Conservation (phyloP, 2,329 filamentous ascomycete species). For the Claviceps africana region DNA sequence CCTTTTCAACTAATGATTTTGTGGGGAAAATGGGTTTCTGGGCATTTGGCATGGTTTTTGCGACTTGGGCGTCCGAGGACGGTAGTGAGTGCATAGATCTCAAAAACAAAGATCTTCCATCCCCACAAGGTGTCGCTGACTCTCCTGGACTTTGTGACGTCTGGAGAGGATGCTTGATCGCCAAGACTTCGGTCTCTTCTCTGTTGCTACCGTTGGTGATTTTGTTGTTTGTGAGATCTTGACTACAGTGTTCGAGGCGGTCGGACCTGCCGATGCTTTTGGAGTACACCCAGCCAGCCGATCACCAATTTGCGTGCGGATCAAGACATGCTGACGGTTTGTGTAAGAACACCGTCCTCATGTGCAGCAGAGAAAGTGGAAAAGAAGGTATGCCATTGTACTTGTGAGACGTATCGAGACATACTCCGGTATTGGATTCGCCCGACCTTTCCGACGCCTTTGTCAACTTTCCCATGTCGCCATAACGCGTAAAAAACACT, state of each 20-base stretch:
- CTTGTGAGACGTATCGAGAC: neutral
- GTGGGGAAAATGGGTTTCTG: constrained; percentile 24
- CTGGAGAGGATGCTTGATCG: constrained; percentile 81
- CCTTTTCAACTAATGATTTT: constrained; percentile 9
- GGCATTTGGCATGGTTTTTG: constrained; percentile 29
- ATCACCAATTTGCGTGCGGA: neutral
- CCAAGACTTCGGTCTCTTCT: constrained; percentile 33
- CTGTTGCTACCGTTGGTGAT: neutral
- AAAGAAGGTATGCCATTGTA: neutral
- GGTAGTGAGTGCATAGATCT: constrained; percentile 46
- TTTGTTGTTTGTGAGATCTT: neutral
- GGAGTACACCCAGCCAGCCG: neutral
- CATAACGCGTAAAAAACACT: neutral
- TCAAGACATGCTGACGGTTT: neutral
- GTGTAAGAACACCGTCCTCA: neutral
- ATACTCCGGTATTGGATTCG: neutral
- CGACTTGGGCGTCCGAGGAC: constrained; percentile 44
- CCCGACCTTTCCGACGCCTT: neutral
- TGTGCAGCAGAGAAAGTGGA: neutral
- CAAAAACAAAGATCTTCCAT: constrained; percentile 40
- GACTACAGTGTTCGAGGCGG: neutral
- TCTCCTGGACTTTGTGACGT: constrained; percentile 34
- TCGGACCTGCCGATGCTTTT: neutral
- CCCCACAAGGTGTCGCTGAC: constrained; percentile 80
- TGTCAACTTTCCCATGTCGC: neutral